Base-by-base conservation (phyloP, 1,284 basidiomycete species). In the Ustilago xerochloae region DNA sequence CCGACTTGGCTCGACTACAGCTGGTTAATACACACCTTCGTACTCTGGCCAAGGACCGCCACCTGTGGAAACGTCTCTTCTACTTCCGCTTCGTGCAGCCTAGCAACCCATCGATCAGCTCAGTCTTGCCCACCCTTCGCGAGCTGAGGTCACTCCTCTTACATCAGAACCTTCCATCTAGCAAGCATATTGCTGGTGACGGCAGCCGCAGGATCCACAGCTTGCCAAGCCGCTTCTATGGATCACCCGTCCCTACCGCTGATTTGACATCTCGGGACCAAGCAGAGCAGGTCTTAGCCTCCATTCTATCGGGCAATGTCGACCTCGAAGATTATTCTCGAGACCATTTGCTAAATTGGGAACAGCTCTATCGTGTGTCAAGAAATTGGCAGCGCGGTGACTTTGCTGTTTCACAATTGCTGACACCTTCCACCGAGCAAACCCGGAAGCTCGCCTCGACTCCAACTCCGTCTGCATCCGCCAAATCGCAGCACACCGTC, bases 301-400 rank as follows among this genome's bases (percentile, higher is more conserved):
- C 52, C 20, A 28, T 66, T 0, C 43, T 49, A 26, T 29, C 26
- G 0, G 32, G 20, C 10, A 18, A 43, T 6, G 12, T 24, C 4
- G 18, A 13, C 2, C 3, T 38, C 18, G 12, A 46, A 3, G 60
- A 75, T 9, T 20, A 20, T 3, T 29, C 51, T 2, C 22, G 38
- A 4, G 38, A 68, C 16, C 57, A 64, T 30, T 33, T 60, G 16
- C 58, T 77, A 12, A 63, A 77, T 24, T 77, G 75, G 75, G 56
- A 73, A 29, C 51, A 65, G 16, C 50, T 77, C 57, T 77, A 59
- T 30, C 56, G 58, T 4, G 75, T 77, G 6, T 68, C 70, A 6
- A 50, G 32, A 41, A 77, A 77, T 35, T 77, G 75, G 75, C 65
- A 63, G 15, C 36, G n/a, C 24, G 75, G 75, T 43, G 54, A 58